Base-by-base conservation (phyloP, 441 rosid species). In the Geranium incanum region DNA sequence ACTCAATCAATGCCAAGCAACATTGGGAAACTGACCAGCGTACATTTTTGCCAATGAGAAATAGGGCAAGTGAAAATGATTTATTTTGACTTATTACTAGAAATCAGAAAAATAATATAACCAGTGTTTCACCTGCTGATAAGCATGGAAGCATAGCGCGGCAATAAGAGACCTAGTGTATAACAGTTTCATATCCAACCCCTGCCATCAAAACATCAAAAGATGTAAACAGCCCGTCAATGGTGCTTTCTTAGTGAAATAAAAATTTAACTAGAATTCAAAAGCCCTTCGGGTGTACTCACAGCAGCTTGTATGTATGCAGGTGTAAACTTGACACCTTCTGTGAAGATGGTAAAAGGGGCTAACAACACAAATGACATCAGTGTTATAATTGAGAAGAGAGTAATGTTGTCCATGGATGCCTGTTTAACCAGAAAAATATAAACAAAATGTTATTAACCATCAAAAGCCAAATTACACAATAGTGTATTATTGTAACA, bases 121-220 rank as follows among this genome's bases (percentile, higher is more conserved):
- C 67, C 36, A 76, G 69, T 11, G 64, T 45, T 79, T 82, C 71
- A 89, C 98, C 92, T 92, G 99, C 80, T 95, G 99, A 82, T 95
- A 95, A 21, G 98, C 99, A 78, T 95, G 99, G 91, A 89, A 95
- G 82, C 88, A 87, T 68, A 95, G 87, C 6, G 98, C 95, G 41
- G 97, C 98, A 4, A 92, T 38, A 57, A 95, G 85, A 70, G 98
- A 85, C 85, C 95, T 84, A 16, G 72, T 68, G 41, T 81, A 84
- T 45, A 91, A 76, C 72, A 87, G 77, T 80, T 87, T 84, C 78
- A 88, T 87, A 82, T 95, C 87, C 84, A 95, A 78, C 21, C 97
- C 97, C 97, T 95, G 88, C 70, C 70, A 67, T 11, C 77, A 63
- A 78, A 64, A 83, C 28, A n/a, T 71, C 4, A 37, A 38, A 66